These are phyloP conservation scores for Mycena amicta DNA, from an alignment of 768 basidiomycete species.

Conservation along the genomic window DNA sequence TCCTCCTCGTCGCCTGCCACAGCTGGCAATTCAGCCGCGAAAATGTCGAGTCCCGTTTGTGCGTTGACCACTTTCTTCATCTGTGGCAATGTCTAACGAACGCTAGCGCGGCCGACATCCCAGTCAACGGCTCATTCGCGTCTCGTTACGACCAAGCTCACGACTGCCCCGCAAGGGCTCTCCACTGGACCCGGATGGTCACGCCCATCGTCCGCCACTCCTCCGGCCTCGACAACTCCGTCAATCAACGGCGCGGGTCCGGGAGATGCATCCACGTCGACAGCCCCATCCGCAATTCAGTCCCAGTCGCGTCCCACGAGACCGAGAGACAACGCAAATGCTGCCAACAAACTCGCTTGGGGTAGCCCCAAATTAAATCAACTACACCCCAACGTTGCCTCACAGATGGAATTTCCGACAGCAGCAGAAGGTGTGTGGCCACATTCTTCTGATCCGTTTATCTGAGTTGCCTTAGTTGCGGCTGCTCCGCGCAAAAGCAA, in stretches of 20 bases:
- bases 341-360: slow-evolving; percentile 66
- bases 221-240: slow-evolving; percentile 66
- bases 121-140: slow-evolving; percentile 72
- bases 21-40: slow-evolving; percentile 45
- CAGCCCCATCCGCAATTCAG: slow-evolving; percentile 8
- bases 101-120: slow-evolving; percentile 56
- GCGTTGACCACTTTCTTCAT: slow-evolving; percentile 29
- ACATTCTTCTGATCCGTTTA: slow-evolving; percentile 51
- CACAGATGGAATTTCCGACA: slow-evolving; percentile 85
- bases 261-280: slow-evolving; percentile 24
- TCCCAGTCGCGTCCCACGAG: slow-evolving; percentile 10
- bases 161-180: slow-evolving; percentile 61
- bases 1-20: slow-evolving; percentile 49
- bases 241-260: slow-evolving; percentile 39
- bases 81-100: slow-evolving; percentile 19
- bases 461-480: slow-evolving; percentile 25
- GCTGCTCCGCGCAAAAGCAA: slow-evolving; percentile 39
- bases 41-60: slow-evolving; percentile 58
- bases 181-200: slow-evolving; percentile 75
- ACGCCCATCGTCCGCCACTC: slow-evolving; percentile 72
- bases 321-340: slow-evolving; percentile 22
- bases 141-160: slow-evolving; percentile 86
- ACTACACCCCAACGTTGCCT: slow-evolving; percentile 45
- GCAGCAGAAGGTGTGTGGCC: slow-evolving; percentile 83
- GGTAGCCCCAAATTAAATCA: slow-evolving; percentile 51